phyloP scores from a whole-genome alignment of 805 yeast genomes.

The Candida morakotiae region DNA sequence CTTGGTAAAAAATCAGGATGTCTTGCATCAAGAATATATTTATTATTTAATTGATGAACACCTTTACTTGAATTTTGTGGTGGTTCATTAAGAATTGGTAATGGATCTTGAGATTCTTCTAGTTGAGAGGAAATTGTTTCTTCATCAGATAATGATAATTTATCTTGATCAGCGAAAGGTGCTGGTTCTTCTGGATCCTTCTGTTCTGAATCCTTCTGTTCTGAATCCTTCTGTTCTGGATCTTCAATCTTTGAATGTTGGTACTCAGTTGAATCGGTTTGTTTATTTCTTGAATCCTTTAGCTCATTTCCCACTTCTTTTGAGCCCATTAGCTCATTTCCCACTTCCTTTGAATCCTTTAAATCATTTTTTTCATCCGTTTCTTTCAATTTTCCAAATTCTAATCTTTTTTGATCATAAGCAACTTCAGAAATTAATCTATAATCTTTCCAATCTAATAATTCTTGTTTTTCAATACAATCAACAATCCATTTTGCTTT shows the following conservation, averaged over 20 bases:
- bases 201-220: slow-evolving; percentile 5
- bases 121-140: neutral
- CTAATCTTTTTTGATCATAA: slow-evolving; percentile 49
- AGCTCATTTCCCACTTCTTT: too few species aligned
- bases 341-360: neutral
- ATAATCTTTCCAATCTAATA: slow-evolving; percentile 71
- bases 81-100: slow-evolving; percentile 6
- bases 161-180: neutral
- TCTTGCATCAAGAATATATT: slow-evolving; percentile 49
- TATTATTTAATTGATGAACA: slow-evolving; percentile 7
- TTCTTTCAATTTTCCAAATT: slow-evolving; percentile 11
- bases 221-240: slow-evolving; percentile 5
- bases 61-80: slow-evolving; percentile 7
- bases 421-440: slow-evolving; percentile 46
- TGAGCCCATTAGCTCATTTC: too few species aligned
- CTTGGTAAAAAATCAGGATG: slow-evolving; percentile 70
- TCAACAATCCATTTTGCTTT: slow-evolving; percentile 79
- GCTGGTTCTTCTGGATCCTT: slow-evolving; percentile 2
- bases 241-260: too few species aligned
- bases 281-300: too few species aligned
- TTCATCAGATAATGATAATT: neutral
- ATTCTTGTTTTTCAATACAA: slow-evolving; percentile 42
- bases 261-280: too few species aligned
- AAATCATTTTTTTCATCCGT: slow-evolving; percentile 1
- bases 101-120: neutral